Conservation (phyloP, 2,329 filamentous ascomycete genomes). For the Cladobotryum protrusum region DNA sequence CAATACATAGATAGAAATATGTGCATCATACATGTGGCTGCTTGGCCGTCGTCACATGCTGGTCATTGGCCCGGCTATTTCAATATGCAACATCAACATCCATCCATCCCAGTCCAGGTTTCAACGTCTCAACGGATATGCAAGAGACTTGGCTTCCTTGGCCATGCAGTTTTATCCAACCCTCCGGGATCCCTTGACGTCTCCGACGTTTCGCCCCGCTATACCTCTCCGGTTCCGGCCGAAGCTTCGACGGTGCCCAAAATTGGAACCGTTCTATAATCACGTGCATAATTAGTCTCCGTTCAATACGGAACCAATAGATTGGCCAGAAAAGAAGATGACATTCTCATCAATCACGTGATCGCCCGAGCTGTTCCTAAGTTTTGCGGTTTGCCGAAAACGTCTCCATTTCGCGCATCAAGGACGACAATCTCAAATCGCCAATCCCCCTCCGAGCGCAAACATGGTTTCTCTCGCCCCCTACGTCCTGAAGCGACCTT, state of each 20-base stretch:
- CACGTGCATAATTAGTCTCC: not conserved
- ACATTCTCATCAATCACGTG: slow-evolving; percentile 23
- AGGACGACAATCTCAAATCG: not conserved
- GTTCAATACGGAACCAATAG: not conserved
- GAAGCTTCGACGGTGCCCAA: not conserved
- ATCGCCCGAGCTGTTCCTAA: slow-evolving; percentile 25
- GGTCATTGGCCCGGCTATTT: not conserved
- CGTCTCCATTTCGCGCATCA: not conserved
- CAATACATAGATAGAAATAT: no score
- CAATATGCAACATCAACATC: not conserved
- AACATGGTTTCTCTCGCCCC: slow-evolving; percentile 49
- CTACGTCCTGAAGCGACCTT: slow-evolving; percentile 77
- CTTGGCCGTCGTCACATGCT: slow-evolving; percentile 10
- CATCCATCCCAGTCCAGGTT: no score
- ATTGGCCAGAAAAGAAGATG: no score
- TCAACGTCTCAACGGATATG: no score
- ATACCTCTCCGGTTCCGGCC: not conserved
- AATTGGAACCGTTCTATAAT: not conserved
- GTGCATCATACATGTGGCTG: not conserved
- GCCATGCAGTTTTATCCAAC: not conserved
- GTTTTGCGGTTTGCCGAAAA: slow-evolving; percentile 21
- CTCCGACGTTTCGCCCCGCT: not conserved
- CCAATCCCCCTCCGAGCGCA: not conserved
- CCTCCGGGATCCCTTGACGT: not conserved
- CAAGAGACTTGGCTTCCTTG: no score